Evolutionary conservation across 2,329 filamentous ascomycete genomes (phyloP).

Genomic region (Verticillium albo-atrum): DNA sequence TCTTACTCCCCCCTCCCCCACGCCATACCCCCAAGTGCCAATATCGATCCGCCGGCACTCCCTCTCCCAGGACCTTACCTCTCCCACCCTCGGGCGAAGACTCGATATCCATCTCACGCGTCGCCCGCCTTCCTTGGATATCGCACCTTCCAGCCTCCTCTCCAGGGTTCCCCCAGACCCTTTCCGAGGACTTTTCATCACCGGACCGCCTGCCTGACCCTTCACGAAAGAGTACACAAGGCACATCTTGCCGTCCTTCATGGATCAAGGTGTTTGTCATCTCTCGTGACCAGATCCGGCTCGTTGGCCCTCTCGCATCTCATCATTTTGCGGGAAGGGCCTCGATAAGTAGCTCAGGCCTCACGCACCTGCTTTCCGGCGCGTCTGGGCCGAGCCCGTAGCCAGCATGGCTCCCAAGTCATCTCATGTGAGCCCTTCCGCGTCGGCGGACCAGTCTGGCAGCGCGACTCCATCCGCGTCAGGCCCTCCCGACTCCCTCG

Average conservation of each 20-base stretch:
- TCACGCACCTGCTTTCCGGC: neutral
- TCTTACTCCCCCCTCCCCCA: neutral
- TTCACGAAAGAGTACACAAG: neutral
- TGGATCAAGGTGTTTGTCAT: slow-evolving; percentile 1
- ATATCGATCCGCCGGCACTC: neutral
- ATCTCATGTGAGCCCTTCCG: slow-evolving; percentile 5
- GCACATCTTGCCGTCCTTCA: slow-evolving; percentile 5
- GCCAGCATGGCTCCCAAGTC: slow-evolving; percentile 13
- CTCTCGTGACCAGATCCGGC: neutral
- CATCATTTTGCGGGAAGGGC: slow-evolving; percentile 10
- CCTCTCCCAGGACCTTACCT: neutral
- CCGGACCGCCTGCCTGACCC: neutral
- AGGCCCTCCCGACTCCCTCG: slow-evolving; percentile 11
- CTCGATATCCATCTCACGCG: slow-evolving; percentile 8
- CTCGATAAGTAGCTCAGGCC: neutral
- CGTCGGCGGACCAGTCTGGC: slow-evolving; percentile 11
- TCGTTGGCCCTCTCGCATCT: slow-evolving; percentile 12
- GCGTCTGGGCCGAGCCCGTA: neutral
- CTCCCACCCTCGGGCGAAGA: neutral
- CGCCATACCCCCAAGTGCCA: neutral
- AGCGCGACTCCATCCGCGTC: slow-evolving; percentile 11
- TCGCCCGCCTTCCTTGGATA: slow-evolving; percentile 1
- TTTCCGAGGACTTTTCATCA: slow-evolving; percentile 6
- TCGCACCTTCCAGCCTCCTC: slow-evolving; percentile 1
- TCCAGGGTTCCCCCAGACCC: neutral